A percentile compares a stretch with the other conserved stretches of the same genome.
phyloP scores from a whole-genome alignment of 306 rosid species.

The Lagenaria siceraria region DNA sequence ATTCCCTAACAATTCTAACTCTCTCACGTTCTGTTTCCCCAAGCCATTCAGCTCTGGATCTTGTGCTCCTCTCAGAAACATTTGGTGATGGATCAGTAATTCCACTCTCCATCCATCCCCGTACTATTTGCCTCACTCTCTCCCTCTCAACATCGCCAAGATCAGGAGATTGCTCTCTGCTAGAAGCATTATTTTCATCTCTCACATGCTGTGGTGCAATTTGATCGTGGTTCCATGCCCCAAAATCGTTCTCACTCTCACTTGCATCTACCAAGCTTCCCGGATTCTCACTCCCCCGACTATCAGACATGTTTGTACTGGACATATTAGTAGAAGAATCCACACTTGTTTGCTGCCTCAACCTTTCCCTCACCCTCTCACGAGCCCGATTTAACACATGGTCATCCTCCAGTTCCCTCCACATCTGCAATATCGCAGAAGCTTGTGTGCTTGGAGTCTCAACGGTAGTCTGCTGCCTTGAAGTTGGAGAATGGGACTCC shows the following conservation, averaged over 20 bases:
- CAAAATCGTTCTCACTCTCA: conserved; percentile 92
- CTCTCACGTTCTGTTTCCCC: conserved; percentile 99
- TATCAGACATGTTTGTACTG: conserved; percentile 51
- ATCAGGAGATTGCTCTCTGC: conserved; percentile 99
- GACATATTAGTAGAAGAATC: conserved; percentile 60
- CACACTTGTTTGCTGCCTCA: conserved; percentile 62
- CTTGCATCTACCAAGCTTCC: conserved; percentile 84
- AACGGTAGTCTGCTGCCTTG: conserved; percentile 73
- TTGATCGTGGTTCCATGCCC: conserved; percentile 76
- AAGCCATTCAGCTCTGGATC: conserved; percentile 88
- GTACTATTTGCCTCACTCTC: conserved; percentile 90
- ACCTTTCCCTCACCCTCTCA: conserved; percentile 82
- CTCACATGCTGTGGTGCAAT: conserved; percentile 43
- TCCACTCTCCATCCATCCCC: conserved; percentile 99
- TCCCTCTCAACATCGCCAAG: conserved; percentile 99
- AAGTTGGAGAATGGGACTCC: conserved; percentile 86
- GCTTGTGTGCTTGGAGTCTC: conserved; percentile 95
- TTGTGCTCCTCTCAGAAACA: conserved; percentile 57
- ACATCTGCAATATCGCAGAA: conserved; percentile 84
- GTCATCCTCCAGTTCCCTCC: conserved; percentile 99
- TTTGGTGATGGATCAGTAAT: conserved; percentile 67
- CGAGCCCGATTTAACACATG: conserved; percentile 76
- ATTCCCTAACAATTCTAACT: conserved; percentile 94
- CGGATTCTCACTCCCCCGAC: conserved; percentile 74
- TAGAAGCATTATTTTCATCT: conserved; percentile 47